Conservation (phyloP, 345 rosid genomes). For the Populus ilicifolia region DNA sequence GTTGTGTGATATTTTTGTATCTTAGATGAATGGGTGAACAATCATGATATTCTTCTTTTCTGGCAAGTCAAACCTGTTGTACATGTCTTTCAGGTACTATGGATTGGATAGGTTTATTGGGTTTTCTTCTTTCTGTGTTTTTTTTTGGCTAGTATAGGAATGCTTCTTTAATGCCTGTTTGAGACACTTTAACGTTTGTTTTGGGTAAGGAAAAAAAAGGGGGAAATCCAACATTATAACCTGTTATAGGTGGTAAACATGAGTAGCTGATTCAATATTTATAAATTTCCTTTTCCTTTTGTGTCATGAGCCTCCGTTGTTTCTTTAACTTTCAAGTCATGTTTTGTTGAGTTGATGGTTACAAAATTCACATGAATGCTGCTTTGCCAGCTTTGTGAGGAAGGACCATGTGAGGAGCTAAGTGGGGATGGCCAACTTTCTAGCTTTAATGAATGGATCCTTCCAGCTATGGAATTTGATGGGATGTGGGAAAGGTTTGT, state of each 20-base stretch:
- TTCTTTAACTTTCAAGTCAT: background rate
- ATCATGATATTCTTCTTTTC: slow-evolving; percentile 80
- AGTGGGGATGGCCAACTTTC: slow-evolving; percentile 75
- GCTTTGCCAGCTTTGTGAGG: slow-evolving; percentile 73
- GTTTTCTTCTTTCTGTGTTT: background rate
- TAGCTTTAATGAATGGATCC: slow-evolving; percentile 93
- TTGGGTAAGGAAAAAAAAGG: background rate
- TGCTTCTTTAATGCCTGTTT: background rate
- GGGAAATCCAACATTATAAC: background rate
- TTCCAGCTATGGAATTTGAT: slow-evolving; percentile 95
- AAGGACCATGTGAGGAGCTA: slow-evolving; percentile 91
- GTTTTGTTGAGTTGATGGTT: background rate
- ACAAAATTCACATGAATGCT: slow-evolving; percentile 5
- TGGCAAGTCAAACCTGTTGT: slow-evolving; percentile 96
- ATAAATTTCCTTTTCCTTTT: background rate
- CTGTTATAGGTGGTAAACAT: background rate
- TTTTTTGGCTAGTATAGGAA: no score
- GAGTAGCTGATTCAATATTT: background rate
- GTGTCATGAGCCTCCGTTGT: no score
- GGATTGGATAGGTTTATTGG: background rate
- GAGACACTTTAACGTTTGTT: background rate
- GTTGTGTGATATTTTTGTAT: slow-evolving; percentile 7
- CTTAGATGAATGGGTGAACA: slow-evolving; percentile 75
- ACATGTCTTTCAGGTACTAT: slow-evolving; percentile 85
- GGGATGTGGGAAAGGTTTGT: slow-evolving; percentile 99